Base-by-base conservation (phyloP, 2,329 filamentous ascomycete species). In the Talaromyces sp. region DNA sequence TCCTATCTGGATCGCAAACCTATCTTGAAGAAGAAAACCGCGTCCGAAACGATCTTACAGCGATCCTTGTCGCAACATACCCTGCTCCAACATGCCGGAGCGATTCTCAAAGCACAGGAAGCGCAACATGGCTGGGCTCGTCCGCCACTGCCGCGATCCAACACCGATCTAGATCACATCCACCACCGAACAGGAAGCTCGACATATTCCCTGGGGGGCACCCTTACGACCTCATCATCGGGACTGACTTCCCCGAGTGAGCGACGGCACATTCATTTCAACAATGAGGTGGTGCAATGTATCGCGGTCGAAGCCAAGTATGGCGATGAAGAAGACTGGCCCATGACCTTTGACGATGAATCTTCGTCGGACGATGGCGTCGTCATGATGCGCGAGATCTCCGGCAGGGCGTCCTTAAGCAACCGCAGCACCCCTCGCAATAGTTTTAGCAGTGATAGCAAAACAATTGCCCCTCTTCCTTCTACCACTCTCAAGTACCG, bases 11-110 rank as follows among this genome's bases (percentile, higher is more conserved):
- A 85, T 63, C 78, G 92, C 75, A 96, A 96, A 75, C 90, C 92
- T 1, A 97, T 97, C 54, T 75, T 99, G 54, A 97, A 97, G 77
- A 97, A 97, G 80, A 85, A 92, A 60, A 96, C 90, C 72, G 93
- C 96, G 81, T 97, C 93, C 0, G 93, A 97, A 72, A 83, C 95
- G 37, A 96, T 97, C 85, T 82, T 97, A 8, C 91, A 96, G 70
- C 84, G 87, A 57, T 97, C 92, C 0, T 73, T 97, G 7, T 96
- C 92, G 1, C 86, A 90, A 1, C 93, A 92, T 2, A 96, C 92
- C 4, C 80, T 97, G 14, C 77, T 97, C 16, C 93, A 95, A 73
- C 90, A 96, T 73, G 92, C 91, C 6, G 89, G 91, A 1, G 90
- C 90, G 17, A 89, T 90, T 17, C 86, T 96, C 11, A 88, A 93